These are phyloP conservation scores for Dipsacomyces acuminosporus DNA, from an alignment of 371 early-diverging fungal species.

Conservation along the genomic window DNA sequence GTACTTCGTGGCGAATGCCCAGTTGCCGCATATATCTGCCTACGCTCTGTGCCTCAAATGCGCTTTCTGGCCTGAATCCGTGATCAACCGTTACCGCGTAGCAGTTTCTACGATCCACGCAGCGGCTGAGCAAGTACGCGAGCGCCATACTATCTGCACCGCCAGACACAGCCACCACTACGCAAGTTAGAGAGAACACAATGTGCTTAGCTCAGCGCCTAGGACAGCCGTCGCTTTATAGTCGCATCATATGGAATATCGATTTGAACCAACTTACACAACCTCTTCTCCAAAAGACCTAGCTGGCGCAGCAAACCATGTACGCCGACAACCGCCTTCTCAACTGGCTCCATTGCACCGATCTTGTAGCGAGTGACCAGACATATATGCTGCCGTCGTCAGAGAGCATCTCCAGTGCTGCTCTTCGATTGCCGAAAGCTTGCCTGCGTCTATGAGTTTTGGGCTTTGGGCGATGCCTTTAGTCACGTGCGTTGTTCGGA, in stretches of 20 bases:
- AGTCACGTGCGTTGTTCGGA: too few species aligned
- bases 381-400: too few species aligned
- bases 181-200: too few species aligned
- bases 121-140: constrained; percentile 31
- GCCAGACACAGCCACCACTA: constrained; percentile 48
- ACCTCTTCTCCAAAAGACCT: constrained; percentile 11
- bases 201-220: too few species aligned
- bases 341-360: neutral
- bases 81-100: constrained; percentile 45
- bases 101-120: constrained; percentile 14
- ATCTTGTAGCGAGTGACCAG: too few species aligned
- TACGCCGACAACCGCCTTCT: constrained; percentile 10
- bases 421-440: too few species aligned
- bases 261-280: constrained; percentile 8
- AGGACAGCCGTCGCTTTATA: too few species aligned
- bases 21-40: constrained; percentile 17
- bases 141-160: constrained; percentile 50
- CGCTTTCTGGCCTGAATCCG: constrained; percentile 41
- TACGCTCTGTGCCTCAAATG: constrained; percentile 33
- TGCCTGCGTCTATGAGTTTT: too few species aligned
- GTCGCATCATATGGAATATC: too few species aligned
- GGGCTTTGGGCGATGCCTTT: too few species aligned
- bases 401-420: too few species aligned
- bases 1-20: constrained; percentile 23
- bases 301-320: constrained; percentile 15